Percentiles rank a stretch among this genome's conserved stretches.
Conservation (phyloP, 1,139 yeast species). For the Diutina mesorugosa region DNA sequence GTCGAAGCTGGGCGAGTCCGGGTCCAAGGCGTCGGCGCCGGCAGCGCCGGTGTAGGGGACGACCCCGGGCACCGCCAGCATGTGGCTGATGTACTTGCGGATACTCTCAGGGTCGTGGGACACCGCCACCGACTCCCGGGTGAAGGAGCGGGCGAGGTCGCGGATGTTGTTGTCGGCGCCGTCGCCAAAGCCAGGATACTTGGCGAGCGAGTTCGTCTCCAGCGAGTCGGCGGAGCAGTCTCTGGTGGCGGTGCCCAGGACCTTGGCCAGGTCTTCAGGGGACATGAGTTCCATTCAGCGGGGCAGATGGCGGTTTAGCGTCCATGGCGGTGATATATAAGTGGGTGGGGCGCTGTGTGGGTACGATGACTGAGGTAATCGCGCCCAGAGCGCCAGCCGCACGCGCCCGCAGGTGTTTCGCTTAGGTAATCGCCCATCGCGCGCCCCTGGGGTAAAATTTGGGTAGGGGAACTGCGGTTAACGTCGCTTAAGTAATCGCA, state of each 20-base stretch:
- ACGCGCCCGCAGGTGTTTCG: neutral
- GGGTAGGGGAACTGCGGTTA: neutral
- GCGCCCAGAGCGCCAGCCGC: neutral
- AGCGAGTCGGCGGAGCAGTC: neutral
- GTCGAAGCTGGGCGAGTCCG: constrained; percentile 41
- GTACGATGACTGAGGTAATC: neutral
- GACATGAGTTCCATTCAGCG: neutral
- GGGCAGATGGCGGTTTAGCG: neutral
- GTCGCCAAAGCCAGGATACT: constrained; percentile 25
- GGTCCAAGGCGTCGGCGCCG: constrained; percentile 12
- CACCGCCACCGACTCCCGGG: constrained; percentile 8
- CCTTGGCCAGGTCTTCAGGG: neutral
- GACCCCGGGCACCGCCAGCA: neutral
- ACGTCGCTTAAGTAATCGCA: neutral
- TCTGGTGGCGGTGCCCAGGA: neutral
- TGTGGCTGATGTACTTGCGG: constrained; percentile 8
- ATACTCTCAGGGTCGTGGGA: neutral
- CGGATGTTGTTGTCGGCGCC: constrained; percentile 20
- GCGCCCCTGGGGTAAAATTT: no score
- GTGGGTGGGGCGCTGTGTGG: neutral
- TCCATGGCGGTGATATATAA: neutral
- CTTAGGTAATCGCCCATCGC: neutral
- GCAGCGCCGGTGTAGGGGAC: constrained; percentile 5
- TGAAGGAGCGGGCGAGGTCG: constrained; percentile 49
- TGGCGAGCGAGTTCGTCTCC: constrained; percentile 4